Evolutionary conservation across 1,139 yeast species (phyloP).

Genomic region (Scheffersomyces segobiensis): DNA sequence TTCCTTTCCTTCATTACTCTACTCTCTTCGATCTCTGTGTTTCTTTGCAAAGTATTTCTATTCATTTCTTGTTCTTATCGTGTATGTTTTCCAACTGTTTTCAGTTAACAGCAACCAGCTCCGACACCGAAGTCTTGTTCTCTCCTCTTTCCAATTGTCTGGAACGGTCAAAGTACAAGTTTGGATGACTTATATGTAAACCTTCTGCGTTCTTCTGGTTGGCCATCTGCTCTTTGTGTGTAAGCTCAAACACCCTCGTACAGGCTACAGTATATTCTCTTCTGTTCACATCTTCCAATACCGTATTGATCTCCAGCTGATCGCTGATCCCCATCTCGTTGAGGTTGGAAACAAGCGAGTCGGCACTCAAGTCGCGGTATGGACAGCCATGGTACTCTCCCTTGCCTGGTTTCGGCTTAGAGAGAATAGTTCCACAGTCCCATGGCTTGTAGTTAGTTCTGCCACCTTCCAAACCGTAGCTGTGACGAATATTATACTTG

Average conservation of each 20-base stretch:
- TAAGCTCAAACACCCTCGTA: slow-evolving; percentile 80
- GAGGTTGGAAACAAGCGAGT: slow-evolving; percentile 57
- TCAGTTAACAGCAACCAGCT: neutral
- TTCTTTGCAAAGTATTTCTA: neutral
- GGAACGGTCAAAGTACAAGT: slow-evolving; percentile 80
- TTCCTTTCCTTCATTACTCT: neutral
- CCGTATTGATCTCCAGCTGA: slow-evolving; percentile 57
- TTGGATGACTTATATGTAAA: slow-evolving; percentile 77
- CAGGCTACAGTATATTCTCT: slow-evolving; percentile 84
- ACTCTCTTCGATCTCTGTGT: neutral
- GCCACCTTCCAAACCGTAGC: slow-evolving; percentile 90
- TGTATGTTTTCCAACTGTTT: neutral
- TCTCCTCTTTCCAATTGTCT: slow-evolving; percentile 39
- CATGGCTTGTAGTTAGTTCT: slow-evolving; percentile 82
- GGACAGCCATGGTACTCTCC: slow-evolving; percentile 93
- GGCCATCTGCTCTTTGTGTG: slow-evolving; percentile 55
- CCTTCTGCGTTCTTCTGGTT: slow-evolving; percentile 32
- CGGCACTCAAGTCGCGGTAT: slow-evolving; percentile 70
- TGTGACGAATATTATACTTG: slow-evolving; percentile 82
- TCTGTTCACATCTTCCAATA: slow-evolving; percentile 64
- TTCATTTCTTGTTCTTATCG: neutral
- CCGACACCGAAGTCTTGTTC: neutral
- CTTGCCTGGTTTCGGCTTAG: slow-evolving; percentile 69
- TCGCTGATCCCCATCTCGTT: slow-evolving; percentile 71
- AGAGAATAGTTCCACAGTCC: slow-evolving; percentile 77